Conservation (phyloP, 2,329 filamentous ascomycete genomes). For the Basipetospora chlamydospora region DNA sequence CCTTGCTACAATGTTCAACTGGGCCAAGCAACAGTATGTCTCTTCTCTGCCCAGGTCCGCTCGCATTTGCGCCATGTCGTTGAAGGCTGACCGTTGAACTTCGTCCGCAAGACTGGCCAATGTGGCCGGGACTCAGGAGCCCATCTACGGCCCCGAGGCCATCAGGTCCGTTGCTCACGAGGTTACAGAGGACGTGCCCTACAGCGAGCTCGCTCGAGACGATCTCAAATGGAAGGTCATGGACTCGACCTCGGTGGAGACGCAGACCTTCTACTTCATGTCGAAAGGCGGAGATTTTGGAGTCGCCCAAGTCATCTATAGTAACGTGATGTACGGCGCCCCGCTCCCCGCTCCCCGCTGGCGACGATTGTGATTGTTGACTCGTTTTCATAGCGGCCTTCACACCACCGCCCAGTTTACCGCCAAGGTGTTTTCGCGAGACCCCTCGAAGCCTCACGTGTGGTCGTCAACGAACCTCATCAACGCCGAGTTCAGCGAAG, state of each 20-base stretch:
- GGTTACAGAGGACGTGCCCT: slow-evolving; percentile 58
- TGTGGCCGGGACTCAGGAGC: slow-evolving; percentile 91
- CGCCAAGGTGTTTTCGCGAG: slow-evolving; percentile 75
- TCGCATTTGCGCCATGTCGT: too few species aligned
- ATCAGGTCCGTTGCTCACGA: slow-evolving; percentile 78
- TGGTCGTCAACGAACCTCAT: slow-evolving; percentile 73
- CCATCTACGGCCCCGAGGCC: slow-evolving; percentile 81
- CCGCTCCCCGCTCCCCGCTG: too few species aligned
- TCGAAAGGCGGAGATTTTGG: slow-evolving; percentile 62
- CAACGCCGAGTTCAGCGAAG: slow-evolving; percentile 72
- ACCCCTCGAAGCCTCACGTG: slow-evolving; percentile 55
- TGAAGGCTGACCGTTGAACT: not conserved
- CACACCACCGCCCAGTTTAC: slow-evolving; percentile 89
- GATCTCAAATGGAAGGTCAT: slow-evolving; percentile 72
- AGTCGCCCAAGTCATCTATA: slow-evolving; percentile 89
- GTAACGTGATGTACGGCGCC: slow-evolving; percentile 70
- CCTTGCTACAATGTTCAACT: slow-evolving; percentile 62
- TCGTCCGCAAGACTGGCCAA: slow-evolving; percentile 43
- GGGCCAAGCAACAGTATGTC: slow-evolving; percentile 79
- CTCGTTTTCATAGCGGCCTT: slow-evolving; percentile 49
- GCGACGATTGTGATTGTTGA: too few species aligned
- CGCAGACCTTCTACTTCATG: slow-evolving; percentile 84
- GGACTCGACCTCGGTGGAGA: slow-evolving; percentile 83
- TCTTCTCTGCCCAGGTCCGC: slow-evolving; percentile 5
- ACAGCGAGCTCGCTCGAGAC: slow-evolving; percentile 62